Evolutionary conservation across 2,329 filamentous ascomycete genomes (phyloP), one percentile per base, ranked within the genome.

Genomic region (Trichoderma lentiforme): DNA sequence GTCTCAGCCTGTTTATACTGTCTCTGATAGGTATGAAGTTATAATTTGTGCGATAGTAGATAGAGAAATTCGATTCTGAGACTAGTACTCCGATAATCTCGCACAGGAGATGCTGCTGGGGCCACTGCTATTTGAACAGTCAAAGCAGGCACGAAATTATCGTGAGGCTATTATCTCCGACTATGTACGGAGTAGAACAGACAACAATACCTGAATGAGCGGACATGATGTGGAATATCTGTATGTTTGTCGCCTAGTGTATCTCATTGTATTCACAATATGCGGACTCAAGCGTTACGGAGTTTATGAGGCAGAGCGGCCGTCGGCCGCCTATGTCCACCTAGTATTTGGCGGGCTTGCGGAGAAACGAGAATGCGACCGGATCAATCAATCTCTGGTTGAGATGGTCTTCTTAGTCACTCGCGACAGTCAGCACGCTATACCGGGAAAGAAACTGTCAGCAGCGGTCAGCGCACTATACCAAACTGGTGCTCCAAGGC

Each of bases 301-400:
- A 64, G 18, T 64, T 62, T 64, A 24, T 3, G 4, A 15, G 28
- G 63, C 7, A n/a, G n/a, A 56, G 63, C 63, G 63, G 63, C 63
- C 63, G 63, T n/a, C 63, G 63, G 63, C 63, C 63, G 63, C 28
- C 47, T 66, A 66, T 53, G 30, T 66, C 63, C 63, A 66, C 15
- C 18, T 8, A 9, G 30, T 53, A 26, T n/a, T 15, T 66, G 28
- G 47, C 43, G 28, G 39, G 39, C 28, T 36, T 66, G 63, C 63
- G 47, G 63, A 66, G 43, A 30, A 56, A 21, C 47, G 12, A 30
- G 15, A 32, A 63, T 47, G 24, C 24, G 6, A n/a, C 26, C 12
- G 9, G 30, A 34, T 21, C 39, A 43, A 43, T 9, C 34, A 7
- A 43, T 43, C 3, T 39, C 36, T 43, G 39, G 15, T 43, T 43